Evolutionary conservation across 129 eudicot species (phyloP), one percentile per base, ranked within the genome.

Genomic region (Scalesia atractyloides): DNA sequence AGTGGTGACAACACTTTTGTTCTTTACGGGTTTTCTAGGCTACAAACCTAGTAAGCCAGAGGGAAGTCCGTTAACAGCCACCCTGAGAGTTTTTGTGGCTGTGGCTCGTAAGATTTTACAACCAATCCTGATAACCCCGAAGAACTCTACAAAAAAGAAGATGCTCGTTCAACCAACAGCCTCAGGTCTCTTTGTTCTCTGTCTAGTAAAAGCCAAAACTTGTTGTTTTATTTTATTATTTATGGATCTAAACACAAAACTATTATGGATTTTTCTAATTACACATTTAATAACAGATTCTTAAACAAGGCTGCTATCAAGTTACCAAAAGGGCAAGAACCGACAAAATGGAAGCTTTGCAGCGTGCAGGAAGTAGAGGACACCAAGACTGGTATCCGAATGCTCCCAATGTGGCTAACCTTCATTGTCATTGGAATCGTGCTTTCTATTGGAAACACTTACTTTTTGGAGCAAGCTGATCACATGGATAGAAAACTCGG

Each of bases 391-490:
- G 74, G 70, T 10, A 49, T 88, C 11, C 82, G 88, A 34, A 82
- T 88, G 84, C 12, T 91, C 50, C 97, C 97, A 18, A 72, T 91
- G 87, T 82, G 86, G 86, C 36, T 84, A 56, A 88, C 97, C 62
- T 87, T 91, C 75, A 76, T 91, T n/a, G 19, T 86, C 2, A 64
- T 80, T 18, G 97, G 97, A 13, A 12, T 84, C 11, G 84, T 91
- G 9, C 80, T 80, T 52, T 81, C 97, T 2, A 68, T 84, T 1
- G 97, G 88, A 51, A 79, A 78, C 81, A 91, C 95, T 9, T 91
- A 84, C 87, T 39, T 62, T 63, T n/a, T 74, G 4, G 65, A 51
- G 56, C 82, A 72, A 58, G 76, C 76, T 54, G 46, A 72, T 58
- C 76, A 48, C 77, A 78, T 78, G 82, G 76, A 53, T 5, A 66